Conservation (phyloP, 2,329 filamentous ascomycete genomes). For the Colletotrichum siamense region DNA sequence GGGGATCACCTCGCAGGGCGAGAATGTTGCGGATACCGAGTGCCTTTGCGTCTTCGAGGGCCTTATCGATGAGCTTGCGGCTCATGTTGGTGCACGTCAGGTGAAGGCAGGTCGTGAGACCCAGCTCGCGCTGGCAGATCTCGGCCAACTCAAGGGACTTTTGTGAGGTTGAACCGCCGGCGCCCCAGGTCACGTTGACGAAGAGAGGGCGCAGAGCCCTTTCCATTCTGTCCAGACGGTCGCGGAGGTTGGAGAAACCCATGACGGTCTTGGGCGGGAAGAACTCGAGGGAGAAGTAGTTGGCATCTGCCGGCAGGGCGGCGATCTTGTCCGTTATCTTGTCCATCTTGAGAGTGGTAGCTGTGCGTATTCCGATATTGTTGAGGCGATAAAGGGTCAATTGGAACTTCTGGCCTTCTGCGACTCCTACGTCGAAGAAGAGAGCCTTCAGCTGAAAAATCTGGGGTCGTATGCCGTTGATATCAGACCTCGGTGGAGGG, state of each 20-base stretch:
- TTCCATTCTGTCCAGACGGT: slow-evolving; percentile 93
- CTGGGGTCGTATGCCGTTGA: background rate
- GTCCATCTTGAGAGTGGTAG: slow-evolving; percentile 60
- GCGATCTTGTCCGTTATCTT: slow-evolving; percentile 96
- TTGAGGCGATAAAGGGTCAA: background rate
- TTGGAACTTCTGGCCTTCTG: background rate
- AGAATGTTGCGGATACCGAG: slow-evolving; percentile 94
- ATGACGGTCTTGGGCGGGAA: slow-evolving; percentile 98
- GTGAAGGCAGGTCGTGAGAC: slow-evolving; percentile 93
- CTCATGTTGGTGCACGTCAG: slow-evolving; percentile 99
- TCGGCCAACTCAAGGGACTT: slow-evolving; percentile 96
- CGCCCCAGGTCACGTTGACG: slow-evolving; percentile 97
- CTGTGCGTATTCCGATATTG: background rate
- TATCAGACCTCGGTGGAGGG: slow-evolving; percentile 11
- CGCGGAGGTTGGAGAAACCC: slow-evolving; percentile 92
- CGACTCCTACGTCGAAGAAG: background rate
- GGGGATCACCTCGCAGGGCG: slow-evolving; percentile 89
- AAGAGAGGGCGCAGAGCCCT: slow-evolving; percentile 90
- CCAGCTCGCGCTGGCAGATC: slow-evolving; percentile 90
- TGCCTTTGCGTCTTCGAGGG: slow-evolving; percentile 87
- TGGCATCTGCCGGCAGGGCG: slow-evolving; percentile 79
- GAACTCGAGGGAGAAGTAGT: slow-evolving; percentile 98
- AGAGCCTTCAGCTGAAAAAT: background rate
- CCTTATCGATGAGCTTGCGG: slow-evolving; percentile 81
- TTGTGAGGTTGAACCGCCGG: slow-evolving; percentile 87